Evolutionary conservation across 2,329 filamentous ascomycete species (phyloP).

Genomic region (Monosporascus cannonballus): DNA sequence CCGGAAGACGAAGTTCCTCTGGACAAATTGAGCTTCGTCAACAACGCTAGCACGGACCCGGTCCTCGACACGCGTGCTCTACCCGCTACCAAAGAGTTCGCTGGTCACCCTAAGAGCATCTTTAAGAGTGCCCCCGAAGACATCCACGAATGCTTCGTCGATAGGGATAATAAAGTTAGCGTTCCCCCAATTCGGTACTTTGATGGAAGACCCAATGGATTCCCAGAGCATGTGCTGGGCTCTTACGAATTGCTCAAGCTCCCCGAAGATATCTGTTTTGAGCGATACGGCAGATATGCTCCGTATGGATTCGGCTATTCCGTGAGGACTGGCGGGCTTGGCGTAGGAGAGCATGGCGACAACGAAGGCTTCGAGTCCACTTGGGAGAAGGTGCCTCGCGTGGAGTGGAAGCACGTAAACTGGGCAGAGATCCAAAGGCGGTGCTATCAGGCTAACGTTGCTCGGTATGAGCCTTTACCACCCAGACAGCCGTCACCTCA

Average conservation of each 20-base stretch:
- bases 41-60: conserved; percentile 24
- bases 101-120: conserved; percentile 29
- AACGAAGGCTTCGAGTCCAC: conserved; percentile 72
- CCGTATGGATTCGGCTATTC: conserved; percentile 91
- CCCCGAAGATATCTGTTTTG: conserved; percentile 84
- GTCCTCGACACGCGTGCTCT: conserved; percentile 25
- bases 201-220: conserved; percentile 72
- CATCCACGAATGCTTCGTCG: conserved; percentile 73
- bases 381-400: conserved; percentile 64
- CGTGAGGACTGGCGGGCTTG: conserved; percentile 68
- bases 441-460: conserved; percentile 65
- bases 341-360: conserved; percentile 80
- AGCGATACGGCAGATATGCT: conserved; percentile 80
- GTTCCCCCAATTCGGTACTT: conserved; percentile 70
- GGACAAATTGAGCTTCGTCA: conserved; percentile 31
- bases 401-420: conserved; percentile 71
- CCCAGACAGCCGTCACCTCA: conserved; percentile 33
- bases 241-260: conserved; percentile 77
- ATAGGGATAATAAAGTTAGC: conserved; percentile 56
- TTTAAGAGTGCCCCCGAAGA: conserved; percentile 37
- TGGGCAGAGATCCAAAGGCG: conserved; percentile 75
- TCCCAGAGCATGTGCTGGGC: conserved; percentile 80
- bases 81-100: conserved; percentile 50
- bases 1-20: conserved; percentile 51
- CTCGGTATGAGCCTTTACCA: conserved; percentile 55